Evolutionary conservation across 1,284 basidiomycete genomes (phyloP).

Genomic region (Naganishia cerealis): DNA sequence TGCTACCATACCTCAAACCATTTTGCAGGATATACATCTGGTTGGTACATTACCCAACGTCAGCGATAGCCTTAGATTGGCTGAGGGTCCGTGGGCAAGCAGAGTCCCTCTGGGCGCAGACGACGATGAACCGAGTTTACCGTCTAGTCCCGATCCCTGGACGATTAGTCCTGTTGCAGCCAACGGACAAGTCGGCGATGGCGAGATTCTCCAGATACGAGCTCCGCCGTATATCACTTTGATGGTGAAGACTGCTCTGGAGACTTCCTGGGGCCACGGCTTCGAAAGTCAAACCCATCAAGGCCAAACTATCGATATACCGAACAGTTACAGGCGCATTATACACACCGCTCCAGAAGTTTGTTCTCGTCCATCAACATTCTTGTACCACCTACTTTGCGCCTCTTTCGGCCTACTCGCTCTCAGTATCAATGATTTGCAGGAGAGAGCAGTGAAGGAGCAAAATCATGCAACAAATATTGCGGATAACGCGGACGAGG

Average conservation of each 20-base stretch:
- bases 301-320: neutral
- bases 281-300: too few relatives aligned
- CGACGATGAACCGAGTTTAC: constrained; percentile 1
- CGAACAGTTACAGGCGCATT: constrained; percentile 8
- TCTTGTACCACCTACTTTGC: constrained; percentile 19
- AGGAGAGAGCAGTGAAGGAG: constrained; percentile 3
- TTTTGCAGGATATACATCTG: constrained; percentile 3
- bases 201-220: neutral
- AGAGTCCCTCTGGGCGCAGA: neutral
- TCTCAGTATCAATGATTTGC: constrained; percentile 10
- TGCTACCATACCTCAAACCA: neutral
- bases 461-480: constrained; percentile 7
- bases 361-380: constrained; percentile 7
- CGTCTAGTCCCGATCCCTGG: constrained; percentile 15
- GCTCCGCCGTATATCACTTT: constrained; percentile 29
- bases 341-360: constrained; percentile 23
- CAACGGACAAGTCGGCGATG: neutral
- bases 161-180: neutral
- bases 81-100: neutral
- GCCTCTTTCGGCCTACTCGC: constrained; percentile 20
- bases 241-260: constrained; percentile 15
- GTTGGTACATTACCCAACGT: neutral
- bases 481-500: constrained; percentile 19
- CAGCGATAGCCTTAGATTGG: neutral
- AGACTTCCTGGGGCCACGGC: neutral